Evolutionary conservation across 805 yeast species (phyloP).

Genomic region (Kodamaea fukazawae): DNA sequence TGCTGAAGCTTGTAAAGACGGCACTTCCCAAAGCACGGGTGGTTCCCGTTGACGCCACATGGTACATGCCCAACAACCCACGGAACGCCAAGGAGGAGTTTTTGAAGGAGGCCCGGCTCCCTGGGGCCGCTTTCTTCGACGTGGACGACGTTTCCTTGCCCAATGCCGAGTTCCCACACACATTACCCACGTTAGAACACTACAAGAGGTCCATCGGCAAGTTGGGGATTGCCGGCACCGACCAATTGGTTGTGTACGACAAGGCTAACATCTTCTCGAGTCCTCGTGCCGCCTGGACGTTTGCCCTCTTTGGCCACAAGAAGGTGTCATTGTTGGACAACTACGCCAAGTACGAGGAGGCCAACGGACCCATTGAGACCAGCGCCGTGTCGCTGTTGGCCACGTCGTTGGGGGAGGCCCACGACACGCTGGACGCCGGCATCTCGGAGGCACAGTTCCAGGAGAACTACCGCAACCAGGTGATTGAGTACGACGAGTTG

Average conservation of each 20-base stretch:
- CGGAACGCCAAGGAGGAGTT: conserved; percentile 60
- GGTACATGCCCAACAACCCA: conserved; percentile 84
- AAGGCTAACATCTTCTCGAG: conserved; percentile 80
- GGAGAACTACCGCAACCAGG: conserved; percentile 40
- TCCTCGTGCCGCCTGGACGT: conserved; percentile 92
- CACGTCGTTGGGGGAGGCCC: background rate
- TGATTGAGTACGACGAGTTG: conserved; percentile 66
- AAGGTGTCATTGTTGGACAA: conserved; percentile 70
- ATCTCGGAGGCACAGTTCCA: conserved; percentile 29
- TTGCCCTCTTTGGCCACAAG: conserved; percentile 74
- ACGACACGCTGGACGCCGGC: conserved; percentile 15
- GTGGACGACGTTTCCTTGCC: conserved; percentile 66
- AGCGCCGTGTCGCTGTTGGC: conserved; percentile 3
- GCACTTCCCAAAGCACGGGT: conserved; percentile 19
- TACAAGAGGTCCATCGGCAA: conserved; percentile 54
- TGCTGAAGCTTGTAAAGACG: conserved; percentile 9
- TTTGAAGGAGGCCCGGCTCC: conserved; percentile 51
- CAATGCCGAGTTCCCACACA: conserved; percentile 75
- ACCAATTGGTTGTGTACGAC: conserved; percentile 78
- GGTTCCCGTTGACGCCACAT: conserved; percentile 80
- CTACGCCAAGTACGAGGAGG: conserved; percentile 48
- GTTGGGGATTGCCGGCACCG: conserved; percentile 55
- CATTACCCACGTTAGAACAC: conserved; percentile 65
- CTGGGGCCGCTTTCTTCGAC: conserved; percentile 71
- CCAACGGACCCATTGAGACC: conserved; percentile 1